phyloP scores from a whole-genome alignment of 306 rosid genomes.

The Rosa multiflora region DNA sequence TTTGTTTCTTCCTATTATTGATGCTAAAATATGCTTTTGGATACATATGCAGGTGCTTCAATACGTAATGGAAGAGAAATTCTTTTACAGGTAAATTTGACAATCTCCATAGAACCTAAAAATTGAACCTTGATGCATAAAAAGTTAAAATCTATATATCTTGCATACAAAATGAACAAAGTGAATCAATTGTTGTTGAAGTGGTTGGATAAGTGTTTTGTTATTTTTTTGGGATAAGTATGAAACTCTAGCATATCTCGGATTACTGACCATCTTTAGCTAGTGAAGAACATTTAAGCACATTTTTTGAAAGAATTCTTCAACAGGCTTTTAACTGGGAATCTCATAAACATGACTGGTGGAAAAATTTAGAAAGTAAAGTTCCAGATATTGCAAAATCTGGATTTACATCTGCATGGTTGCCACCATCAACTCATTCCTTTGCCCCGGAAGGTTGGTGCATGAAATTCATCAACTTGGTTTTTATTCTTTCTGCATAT shows the following conservation, averaged over 20 bases:
- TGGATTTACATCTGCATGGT: slow-evolving; percentile 89
- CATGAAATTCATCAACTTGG: slow-evolving; percentile 5
- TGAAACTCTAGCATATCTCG: slow-evolving; percentile 7
- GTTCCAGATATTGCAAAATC: slow-evolving; percentile 68
- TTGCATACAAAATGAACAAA: background rate
- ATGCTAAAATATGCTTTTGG: slow-evolving; percentile 17
- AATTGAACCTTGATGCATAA: background rate
- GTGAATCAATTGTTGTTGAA: background rate
- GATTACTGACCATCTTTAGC: slow-evolving; percentile 3
- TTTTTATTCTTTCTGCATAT: slow-evolving; percentile 14
- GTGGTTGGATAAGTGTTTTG: background rate
- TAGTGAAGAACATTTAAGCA: background rate
- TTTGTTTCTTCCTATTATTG: slow-evolving; percentile 11
- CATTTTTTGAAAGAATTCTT: slow-evolving; percentile 21
- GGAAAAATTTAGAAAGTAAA: slow-evolving; percentile 67
- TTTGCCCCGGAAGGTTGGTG: slow-evolving; percentile 67
- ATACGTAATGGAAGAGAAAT: slow-evolving; percentile 71
- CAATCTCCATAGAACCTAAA: background rate
- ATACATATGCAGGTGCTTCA: slow-evolving; percentile 43
- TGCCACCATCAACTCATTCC: slow-evolving; percentile 90
- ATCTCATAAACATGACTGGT: slow-evolving; percentile 81
- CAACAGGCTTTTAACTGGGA: slow-evolving; percentile 92
- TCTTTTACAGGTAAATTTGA: slow-evolving; percentile 71
- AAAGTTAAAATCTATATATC: background rate
- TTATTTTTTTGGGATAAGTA: background rate